Evolutionary conservation across 2,329 filamentous ascomycete genomes (phyloP).

Genomic region (Fusarium hainanense): DNA sequence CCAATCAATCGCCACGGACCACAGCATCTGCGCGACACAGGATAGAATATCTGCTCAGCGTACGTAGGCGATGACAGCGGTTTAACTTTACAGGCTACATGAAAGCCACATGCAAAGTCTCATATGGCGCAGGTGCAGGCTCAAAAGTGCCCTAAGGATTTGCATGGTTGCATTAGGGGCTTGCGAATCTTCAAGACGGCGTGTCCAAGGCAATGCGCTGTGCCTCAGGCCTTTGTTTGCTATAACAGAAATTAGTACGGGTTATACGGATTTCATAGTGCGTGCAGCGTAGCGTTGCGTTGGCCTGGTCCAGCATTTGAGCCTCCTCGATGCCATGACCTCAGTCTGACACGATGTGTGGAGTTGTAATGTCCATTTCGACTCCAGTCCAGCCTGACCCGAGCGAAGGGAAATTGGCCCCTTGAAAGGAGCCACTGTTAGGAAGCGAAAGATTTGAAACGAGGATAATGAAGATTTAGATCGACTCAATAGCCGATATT

Average conservation of each 20-base stretch:
- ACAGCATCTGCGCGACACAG: background rate
- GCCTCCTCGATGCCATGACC: slow-evolving; percentile 40
- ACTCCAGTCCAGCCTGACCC: slow-evolving; percentile 33
- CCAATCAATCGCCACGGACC: slow-evolving; percentile 33
- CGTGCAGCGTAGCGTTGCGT: slow-evolving; percentile 12
- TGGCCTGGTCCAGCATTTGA: slow-evolving; percentile 30
- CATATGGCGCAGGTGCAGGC: background rate
- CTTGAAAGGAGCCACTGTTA: slow-evolving; percentile 17
- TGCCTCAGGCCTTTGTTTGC: slow-evolving; percentile 5
- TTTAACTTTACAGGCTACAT: slow-evolving; percentile 13
- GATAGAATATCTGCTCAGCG: background rate
- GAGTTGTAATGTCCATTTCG: slow-evolving; percentile 30
- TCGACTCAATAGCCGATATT: slow-evolving; percentile 31
- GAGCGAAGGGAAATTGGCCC: slow-evolving; percentile 34
- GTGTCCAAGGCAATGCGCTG: slow-evolving; percentile 13
- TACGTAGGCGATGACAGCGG: slow-evolving; percentile 5
- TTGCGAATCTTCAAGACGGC: slow-evolving; percentile 16
- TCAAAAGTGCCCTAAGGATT: slow-evolving; percentile 22
- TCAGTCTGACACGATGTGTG: slow-evolving; percentile 44
- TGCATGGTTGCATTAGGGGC: slow-evolving; percentile 24
- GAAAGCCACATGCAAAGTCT: slow-evolving; percentile 13
- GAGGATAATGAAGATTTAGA: slow-evolving; percentile 33
- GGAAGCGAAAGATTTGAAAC: slow-evolving; percentile 33
- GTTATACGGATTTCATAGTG: background rate
- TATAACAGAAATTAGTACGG: background rate